Evolutionary conservation across 2,329 filamentous ascomycete genomes (phyloP), one percentile per base, ranked within the genome.

Genomic region (Ustulina deusta): DNA sequence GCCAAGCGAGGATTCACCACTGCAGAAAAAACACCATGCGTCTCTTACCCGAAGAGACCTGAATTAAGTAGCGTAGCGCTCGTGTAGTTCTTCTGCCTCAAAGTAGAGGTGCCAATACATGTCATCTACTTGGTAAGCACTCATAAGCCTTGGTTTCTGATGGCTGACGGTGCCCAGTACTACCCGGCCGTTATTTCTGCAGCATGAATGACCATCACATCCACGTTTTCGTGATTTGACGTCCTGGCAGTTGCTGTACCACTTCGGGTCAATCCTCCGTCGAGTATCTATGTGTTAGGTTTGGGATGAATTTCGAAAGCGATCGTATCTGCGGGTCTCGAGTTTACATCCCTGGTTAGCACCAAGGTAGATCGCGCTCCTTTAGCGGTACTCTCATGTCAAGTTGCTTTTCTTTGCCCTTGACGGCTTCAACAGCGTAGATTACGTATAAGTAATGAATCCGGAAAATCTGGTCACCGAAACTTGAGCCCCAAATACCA

Each of bases 111-210:
- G 34, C 5, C 17, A 25, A 36, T 40, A 60, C 22, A 20, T 34
- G 5, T 27, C 6, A 20, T 38, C 44, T 52, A 32, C 9, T 11
- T n/a, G 57, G 51, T 29, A 51, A 32, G 36, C 55, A 36, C 29
- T 25, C 15, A n/a, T 32, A 1, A 15, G 13, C 38, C 27, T 10
- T 34, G 15, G 27, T 13, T 20, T 51, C 40, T 44, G 32, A 49
- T 36, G 29, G 15, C 27, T 63, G 7, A 42, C 32, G 22, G 55
- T 38, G 34, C 29, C 10, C 34, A 56, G 22, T 49, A 38, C 59
- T n/a, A n/a, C n/a, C 61, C 60, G 48, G 61, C 60, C 61, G 60
- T 55, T 64, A 36, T 52, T 58, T 22, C 22, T 54, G 27, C 52
- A 29, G 51, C 58, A 29, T 42, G 38, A n/a, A 58, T 63, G 48